Percentiles rank a stretch among this genome's conserved stretches.
Conservation (phyloP, 768 basidiomycete species). For the Podaxis mareebaensis region DNA sequence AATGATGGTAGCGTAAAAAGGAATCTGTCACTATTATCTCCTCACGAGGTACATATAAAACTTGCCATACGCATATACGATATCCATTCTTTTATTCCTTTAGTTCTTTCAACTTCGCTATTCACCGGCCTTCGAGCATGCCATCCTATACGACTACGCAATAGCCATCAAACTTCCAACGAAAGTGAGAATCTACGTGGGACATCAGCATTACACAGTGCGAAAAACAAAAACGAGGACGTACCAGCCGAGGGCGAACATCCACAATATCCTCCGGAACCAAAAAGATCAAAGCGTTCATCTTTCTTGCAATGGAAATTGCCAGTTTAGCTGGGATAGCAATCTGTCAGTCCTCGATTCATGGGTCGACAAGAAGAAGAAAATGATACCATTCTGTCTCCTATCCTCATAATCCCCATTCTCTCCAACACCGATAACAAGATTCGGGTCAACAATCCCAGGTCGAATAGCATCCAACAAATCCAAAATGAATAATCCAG, state of each 20-base stretch:
- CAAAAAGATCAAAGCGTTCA: constrained; percentile 94
- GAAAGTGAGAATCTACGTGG: constrained; percentile 83
- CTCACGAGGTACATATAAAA: too few relatives aligned
- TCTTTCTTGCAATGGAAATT: constrained; percentile 98
- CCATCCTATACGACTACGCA: constrained; percentile 32
- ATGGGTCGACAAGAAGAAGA: constrained; percentile 8
- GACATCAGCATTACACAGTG: background rate
- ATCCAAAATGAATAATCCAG: constrained; percentile 91
- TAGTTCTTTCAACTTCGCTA: background rate
- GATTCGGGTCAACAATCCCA: constrained; percentile 89
- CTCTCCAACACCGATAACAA: constrained; percentile 66
- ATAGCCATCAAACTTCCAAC: constrained; percentile 91
- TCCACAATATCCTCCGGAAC: constrained; percentile 98
- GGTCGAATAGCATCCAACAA: constrained; percentile 89
- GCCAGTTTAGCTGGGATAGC: constrained; percentile 79
- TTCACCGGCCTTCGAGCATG: background rate
- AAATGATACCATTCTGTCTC: constrained; percentile 81
- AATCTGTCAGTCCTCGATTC: constrained; percentile 7
- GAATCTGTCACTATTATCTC: too few relatives aligned
- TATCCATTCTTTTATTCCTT: too few relatives aligned
- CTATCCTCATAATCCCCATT: constrained; percentile 81
- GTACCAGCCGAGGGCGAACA: constrained; percentile 83
- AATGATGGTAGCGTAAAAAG: too few relatives aligned
- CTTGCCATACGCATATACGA: too few relatives aligned
- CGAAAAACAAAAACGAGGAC: constrained; percentile 28